These are phyloP conservation scores for Mortierella sp. DNA, from an alignment of 371 early-diverging fungal genomes.

Conservation along the genomic window DNA sequence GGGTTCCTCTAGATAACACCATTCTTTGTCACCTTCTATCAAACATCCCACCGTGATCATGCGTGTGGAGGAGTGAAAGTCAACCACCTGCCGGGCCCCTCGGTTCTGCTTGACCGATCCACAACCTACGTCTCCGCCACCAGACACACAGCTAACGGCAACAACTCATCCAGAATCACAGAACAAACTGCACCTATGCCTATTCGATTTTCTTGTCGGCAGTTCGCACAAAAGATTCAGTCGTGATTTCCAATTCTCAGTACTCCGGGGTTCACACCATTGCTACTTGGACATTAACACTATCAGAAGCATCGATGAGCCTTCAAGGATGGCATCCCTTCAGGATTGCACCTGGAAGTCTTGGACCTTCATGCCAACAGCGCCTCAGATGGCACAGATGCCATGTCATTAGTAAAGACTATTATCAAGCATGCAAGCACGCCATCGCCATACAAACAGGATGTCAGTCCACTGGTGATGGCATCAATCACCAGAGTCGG, in stretches of 20 bases:
- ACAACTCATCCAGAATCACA: too few relatives aligned
- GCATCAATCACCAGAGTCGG: slow-evolving; percentile 54
- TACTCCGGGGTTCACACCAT: slow-evolving; percentile 25
- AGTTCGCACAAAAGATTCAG: too few relatives aligned
- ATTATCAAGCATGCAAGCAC: slow-evolving; percentile 50
- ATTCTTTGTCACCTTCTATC: too few relatives aligned
- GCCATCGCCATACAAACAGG: slow-evolving; percentile 19
- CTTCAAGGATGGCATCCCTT: slow-evolving; percentile 32
- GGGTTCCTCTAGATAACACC: too few relatives aligned
- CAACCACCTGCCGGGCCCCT: too few relatives aligned
- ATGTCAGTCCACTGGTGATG: slow-evolving; percentile 48
- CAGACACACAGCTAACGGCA: too few relatives aligned
- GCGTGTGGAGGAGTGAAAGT: too few relatives aligned
- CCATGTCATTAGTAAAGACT: slow-evolving; percentile 46
- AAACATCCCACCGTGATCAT: too few relatives aligned
- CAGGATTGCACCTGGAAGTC: slow-evolving; percentile 38
- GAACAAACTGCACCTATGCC: too few relatives aligned
- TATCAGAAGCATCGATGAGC: slow-evolving; percentile 46
- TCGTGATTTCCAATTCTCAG: slow-evolving; percentile 47
- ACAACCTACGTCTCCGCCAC: too few relatives aligned
- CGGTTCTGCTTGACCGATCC: too few relatives aligned
- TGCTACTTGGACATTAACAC: slow-evolving; percentile 40
- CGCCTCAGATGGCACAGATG: slow-evolving; percentile 48
- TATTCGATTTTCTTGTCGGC: too few relatives aligned
- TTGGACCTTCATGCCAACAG: slow-evolving; percentile 40